phyloP scores from a whole-genome alignment of 2,329 filamentous ascomycete genomes.

The Stagonosporopsis vannaccii region DNA sequence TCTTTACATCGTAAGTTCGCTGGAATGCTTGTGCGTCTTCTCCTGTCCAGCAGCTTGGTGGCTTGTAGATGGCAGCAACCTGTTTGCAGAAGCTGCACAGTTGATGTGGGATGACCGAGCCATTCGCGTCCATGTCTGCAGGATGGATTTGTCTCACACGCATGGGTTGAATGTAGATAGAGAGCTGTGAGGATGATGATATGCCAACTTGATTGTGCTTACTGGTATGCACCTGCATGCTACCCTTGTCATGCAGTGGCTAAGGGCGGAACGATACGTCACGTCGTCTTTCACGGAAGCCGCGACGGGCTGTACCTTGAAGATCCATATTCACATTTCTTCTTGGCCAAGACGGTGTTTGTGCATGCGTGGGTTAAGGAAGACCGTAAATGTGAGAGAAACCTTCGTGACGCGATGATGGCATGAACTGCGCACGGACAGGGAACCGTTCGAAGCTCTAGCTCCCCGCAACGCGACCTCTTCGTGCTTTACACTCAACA shows the following conservation, averaged over 20 bases:
- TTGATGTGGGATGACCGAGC: not conserved
- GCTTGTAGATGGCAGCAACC: not conserved
- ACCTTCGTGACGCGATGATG: no score
- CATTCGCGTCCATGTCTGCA: not conserved
- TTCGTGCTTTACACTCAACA: constrained; percentile 5
- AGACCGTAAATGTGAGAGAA: no score
- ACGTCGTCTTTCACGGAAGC: no score
- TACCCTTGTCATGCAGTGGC: no score
- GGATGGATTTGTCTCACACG: not conserved
- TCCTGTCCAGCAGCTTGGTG: not conserved
- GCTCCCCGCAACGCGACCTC: constrained; percentile 14
- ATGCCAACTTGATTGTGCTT: not conserved
- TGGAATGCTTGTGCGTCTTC: not conserved
- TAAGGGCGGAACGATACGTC: no score
- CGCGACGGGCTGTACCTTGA: no score
- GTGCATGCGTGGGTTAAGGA: no score
- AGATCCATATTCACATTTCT: no score
- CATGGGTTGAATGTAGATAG: no score
- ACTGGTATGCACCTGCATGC: not conserved
- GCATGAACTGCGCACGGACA: constrained; percentile 3
- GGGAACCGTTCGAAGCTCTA: constrained; percentile 4
- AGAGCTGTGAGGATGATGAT: not conserved
- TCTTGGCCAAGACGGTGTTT: no score
- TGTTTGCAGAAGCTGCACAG: not conserved
- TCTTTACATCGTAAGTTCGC: not conserved